phyloP scores from a whole-genome alignment of 1,284 basidiomycete species.

The Amanita bisporigera region DNA sequence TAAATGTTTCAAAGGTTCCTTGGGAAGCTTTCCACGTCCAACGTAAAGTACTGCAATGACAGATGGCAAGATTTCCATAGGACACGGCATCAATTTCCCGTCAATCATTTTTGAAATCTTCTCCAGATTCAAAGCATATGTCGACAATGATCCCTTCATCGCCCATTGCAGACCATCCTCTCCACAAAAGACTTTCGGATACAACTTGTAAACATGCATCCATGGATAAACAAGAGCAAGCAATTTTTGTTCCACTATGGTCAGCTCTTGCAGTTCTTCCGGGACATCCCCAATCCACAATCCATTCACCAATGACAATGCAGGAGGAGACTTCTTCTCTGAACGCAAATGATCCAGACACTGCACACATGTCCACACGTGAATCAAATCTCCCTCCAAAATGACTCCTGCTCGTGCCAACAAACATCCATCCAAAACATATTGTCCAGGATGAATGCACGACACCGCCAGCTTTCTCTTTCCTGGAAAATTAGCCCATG shows the following conservation, averaged over 20 bases:
- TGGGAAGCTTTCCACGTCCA: background rate
- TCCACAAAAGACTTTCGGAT: slow-evolving; percentile 8
- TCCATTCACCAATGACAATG: too few species aligned
- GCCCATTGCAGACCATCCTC: background rate
- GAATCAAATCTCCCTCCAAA: too few species aligned
- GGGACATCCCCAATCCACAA: slow-evolving; percentile 46
- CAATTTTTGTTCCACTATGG: slow-evolving; percentile 36
- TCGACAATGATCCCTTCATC: background rate
- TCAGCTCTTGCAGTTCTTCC: slow-evolving; percentile 26
- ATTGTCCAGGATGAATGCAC: too few species aligned
- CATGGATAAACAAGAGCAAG: slow-evolving; percentile 14
- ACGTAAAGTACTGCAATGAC: background rate
- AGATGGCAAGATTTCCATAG: background rate
- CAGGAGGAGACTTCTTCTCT: too few species aligned
- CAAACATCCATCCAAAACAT: too few species aligned
- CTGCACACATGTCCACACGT: too few species aligned
- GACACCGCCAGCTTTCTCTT: too few species aligned
- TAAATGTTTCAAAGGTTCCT: background rate
- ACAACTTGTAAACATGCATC: slow-evolving; percentile 16
- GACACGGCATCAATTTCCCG: background rate
- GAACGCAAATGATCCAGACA: too few species aligned
- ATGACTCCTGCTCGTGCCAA: too few species aligned
- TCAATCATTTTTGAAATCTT: background rate
- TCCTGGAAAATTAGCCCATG: too few species aligned
- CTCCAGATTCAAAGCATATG: background rate